phyloP scores from a whole-genome alignment of 2,329 filamentous ascomycete genomes.

The Leptographium procerum region DNA sequence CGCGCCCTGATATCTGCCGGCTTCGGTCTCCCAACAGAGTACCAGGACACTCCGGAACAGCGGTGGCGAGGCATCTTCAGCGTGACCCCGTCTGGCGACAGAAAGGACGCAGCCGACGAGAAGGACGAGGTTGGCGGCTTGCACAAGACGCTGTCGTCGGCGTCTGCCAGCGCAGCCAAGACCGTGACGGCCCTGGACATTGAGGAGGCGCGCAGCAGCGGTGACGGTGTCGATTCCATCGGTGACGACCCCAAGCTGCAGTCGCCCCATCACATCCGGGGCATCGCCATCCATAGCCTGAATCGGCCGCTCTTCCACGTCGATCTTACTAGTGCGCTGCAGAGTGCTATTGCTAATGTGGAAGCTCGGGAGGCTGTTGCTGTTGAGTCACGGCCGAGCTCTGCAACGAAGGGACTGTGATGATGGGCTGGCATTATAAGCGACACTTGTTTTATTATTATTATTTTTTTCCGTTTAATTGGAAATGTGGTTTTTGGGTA shows the following conservation, averaged over 20 bases:
- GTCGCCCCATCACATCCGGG: constrained; percentile 13
- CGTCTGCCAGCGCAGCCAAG: constrained; percentile 9
- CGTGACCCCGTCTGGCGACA: constrained; percentile 64
- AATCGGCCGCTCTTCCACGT: constrained; percentile 90
- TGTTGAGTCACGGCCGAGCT: constrained; percentile 3
- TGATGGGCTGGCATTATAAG: neutral
- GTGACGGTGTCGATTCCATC: neutral
- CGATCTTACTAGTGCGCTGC: constrained; percentile 78
- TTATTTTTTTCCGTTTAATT: neutral
- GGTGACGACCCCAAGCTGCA: constrained; percentile 26
- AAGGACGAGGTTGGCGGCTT: constrained; percentile 43
- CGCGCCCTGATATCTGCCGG: constrained; percentile 43
- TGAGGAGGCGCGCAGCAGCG: constrained; percentile 14
- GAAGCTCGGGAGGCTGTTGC: constrained; percentile 36
- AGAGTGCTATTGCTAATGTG: constrained; percentile 74
- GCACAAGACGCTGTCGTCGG: neutral
- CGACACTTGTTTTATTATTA: neutral
- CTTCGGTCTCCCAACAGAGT: constrained; percentile 50
- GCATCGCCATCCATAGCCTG: constrained; percentile 67
- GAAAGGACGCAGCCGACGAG: constrained; percentile 57
- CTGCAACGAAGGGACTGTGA: constrained; percentile 3
- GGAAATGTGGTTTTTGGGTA: neutral
- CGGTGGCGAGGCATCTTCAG: constrained; percentile 94
- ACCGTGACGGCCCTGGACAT: constrained; percentile 11
- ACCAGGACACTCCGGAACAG: constrained; percentile 38